Evolutionary conservation across 1,284 basidiomycete genomes (phyloP), one percentile per base, ranked within the genome.

Genomic region (Dichomitus squalens): DNA sequence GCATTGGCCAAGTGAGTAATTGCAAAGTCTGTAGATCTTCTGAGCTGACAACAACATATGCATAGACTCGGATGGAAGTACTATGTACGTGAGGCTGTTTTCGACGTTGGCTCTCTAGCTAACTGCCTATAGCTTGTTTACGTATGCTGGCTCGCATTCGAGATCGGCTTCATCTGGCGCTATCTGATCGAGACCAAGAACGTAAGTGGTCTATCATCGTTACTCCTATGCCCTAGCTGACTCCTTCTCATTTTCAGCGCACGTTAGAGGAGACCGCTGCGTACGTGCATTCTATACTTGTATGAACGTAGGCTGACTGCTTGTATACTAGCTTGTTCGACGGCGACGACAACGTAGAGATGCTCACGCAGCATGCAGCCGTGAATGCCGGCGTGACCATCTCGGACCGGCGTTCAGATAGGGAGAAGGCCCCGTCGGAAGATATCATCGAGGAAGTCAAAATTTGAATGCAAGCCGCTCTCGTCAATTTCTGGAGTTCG

Each of bases 161-260:
- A 86, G 62, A 71, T 81, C 35, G 61, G 78, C n/a, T 75, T 86
- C 59, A 80, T 87, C 58, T 86, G 80, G 66, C 70, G 81, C 54
- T 81, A 79, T 64, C 68, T 77, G 21, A 73, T 81, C 11, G 80
- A 83, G 66, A 81, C 78, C 39, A 76, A 79, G 66, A 67, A 69
- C 58, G 67, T 68, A 47, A 59, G 66, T 40, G 4, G 2, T 43
- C 12, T 18, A 36, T 23, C 18, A 18, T 14, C 11, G 11, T 14
- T 39, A 7, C n/a, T 0, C 2, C 44, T 16, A 36, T 9, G 16
- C 36, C 18, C 38, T 47, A 5, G 9, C 21, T 48, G 27, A 36
- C 38, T 4, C 1, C 7, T 9, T n/a, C 12, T 14, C 18, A 2
- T 16, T 16, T 20, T 8, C 36, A 71, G 70, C 68, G 66, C 25